phyloP scores from a whole-genome alignment of 108 stramenopile species.

The Bacterosira constricta region DNA sequence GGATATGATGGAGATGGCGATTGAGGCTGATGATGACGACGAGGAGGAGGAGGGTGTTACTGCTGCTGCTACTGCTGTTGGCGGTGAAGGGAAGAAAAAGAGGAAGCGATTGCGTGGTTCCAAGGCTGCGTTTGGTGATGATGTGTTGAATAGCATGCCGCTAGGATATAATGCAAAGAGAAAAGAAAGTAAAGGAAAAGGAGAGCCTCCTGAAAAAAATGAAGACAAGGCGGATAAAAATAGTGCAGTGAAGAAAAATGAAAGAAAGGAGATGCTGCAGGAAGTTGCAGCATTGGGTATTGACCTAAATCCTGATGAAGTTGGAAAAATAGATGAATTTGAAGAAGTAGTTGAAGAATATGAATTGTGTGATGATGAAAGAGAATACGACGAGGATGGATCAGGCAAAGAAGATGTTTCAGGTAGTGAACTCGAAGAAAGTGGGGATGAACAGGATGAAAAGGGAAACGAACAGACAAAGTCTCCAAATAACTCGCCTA shows the following conservation, averaged over 20 bases:
- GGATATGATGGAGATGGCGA: conserved; percentile 50
- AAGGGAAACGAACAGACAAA: background rate
- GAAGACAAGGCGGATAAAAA: conserved; percentile 35
- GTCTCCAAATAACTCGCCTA: conserved; percentile 2
- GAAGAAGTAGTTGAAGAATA: conserved; percentile 23
- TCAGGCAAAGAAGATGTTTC: background rate
- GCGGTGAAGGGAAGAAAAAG: conserved; percentile 2
- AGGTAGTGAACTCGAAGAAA: background rate
- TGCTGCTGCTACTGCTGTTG: background rate
- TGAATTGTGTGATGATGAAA: conserved; percentile 15
- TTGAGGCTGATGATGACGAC: conserved; percentile 47
- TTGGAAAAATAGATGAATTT: background rate
- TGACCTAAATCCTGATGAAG: conserved; percentile 20
- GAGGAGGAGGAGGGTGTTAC: background rate
- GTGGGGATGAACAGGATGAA: background rate
- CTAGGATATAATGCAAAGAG: background rate
- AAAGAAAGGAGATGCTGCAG: conserved; percentile 34
- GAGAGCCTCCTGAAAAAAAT: conserved; percentile 6
- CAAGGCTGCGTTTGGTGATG: conserved; percentile 61
- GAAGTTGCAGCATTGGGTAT: conserved; percentile 33
- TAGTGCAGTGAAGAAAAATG: conserved; percentile 32
- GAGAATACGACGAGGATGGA: conserved; percentile 10
- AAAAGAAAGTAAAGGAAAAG: background rate
- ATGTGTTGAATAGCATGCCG: conserved; percentile 60
- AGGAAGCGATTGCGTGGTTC: conserved; percentile 64